Evolutionary conservation across 441 rosid genomes (phyloP), one percentile per base, ranked within the genome.

Genomic region (Erysimum cheiri): DNA sequence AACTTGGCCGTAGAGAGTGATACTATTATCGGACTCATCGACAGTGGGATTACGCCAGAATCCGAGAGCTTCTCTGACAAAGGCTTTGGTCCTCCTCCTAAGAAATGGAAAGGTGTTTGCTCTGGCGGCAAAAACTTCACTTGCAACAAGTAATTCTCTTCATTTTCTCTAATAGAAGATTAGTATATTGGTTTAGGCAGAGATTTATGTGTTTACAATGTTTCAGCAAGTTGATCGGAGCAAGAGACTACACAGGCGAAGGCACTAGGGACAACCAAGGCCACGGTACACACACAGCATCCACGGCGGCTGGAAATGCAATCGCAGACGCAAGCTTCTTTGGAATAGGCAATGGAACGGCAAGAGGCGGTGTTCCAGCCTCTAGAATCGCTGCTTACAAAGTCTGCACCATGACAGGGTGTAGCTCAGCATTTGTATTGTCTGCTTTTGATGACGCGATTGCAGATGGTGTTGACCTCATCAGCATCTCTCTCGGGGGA

Each of bases 31-130:
- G 88, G 88, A 11, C 67, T 84, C 64, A 53, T 88, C 6, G 90
- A 88, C 81, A 69, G 75, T 6, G 88, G 85, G n/a, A 80, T 86
- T 11, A 83, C 81, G 89, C 93, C 86, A 0, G 91, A 88, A 63
- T 75, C 86, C 6, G 71, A 61, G 17, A 84, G 88, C 66, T 84
- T 88, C 39, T 64, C 47, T 17, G 83, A 68, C 22, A 15, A 52
- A 62, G 84, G 80, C 14, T 81, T 77, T 59, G 79, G 80, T 70
- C 81, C 86, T 19, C 84, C 84, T 68, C 93, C 93, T 0, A 31
- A 71, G 13, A 84, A 84, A 79, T 84, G 89, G 89, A 84, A 84
- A 65, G 88, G 91, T 14, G 50, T 49, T 44, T 88, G 93, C 46
- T 63, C 70, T 5, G 78, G 77, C 3, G 68, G 64, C 48, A 5